A percentile compares a stretch with the other conserved stretches of the same genome.
These are phyloP conservation scores for Didymella pomorum DNA, from an alignment of 2,329 filamentous ascomycete species.

Conservation along the genomic window DNA sequence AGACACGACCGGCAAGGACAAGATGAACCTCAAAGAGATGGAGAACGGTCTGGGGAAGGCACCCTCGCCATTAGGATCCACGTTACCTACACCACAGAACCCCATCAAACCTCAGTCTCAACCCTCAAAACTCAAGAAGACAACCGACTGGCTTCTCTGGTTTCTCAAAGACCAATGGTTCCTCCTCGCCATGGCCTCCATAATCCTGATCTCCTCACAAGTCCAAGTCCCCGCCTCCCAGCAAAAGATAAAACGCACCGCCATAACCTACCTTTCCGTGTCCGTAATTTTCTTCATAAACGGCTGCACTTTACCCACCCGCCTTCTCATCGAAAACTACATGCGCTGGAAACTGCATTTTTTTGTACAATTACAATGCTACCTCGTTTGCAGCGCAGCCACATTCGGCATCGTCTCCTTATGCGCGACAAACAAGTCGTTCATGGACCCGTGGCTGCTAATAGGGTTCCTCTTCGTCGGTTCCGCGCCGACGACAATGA, in stretches of 20 bases:
- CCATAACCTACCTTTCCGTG: slow-evolving; percentile 72
- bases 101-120: not conserved
- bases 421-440: slow-evolving; percentile 57
- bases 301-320: slow-evolving; percentile 71
- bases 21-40: slow-evolving; percentile 3
- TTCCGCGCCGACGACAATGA: slow-evolving; percentile 76
- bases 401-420: slow-evolving; percentile 65
- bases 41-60: not conserved
- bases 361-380: slow-evolving; percentile 72
- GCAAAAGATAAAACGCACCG: slow-evolving; percentile 58
- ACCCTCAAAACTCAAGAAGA: slow-evolving; percentile 19
- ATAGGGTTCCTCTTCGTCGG: slow-evolving; percentile 72
- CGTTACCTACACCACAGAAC: not conserved
- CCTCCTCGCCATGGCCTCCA: slow-evolving; percentile 66
- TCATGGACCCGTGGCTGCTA: slow-evolving; percentile 70
- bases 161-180: slow-evolving; percentile 69
- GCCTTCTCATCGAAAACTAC: slow-evolving; percentile 67
- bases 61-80: not conserved
- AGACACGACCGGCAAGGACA: not conserved
- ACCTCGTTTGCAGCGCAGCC: slow-evolving; percentile 70
- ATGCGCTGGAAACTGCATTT: slow-evolving; percentile 73
- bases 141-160: slow-evolving; percentile 32
- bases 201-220: slow-evolving; percentile 63
- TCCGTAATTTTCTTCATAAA: slow-evolving; percentile 75
- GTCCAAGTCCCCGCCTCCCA: slow-evolving; percentile 65